Conservation (phyloP, 2,329 filamentous ascomycete species). For the Fusarium agapanthi region DNA sequence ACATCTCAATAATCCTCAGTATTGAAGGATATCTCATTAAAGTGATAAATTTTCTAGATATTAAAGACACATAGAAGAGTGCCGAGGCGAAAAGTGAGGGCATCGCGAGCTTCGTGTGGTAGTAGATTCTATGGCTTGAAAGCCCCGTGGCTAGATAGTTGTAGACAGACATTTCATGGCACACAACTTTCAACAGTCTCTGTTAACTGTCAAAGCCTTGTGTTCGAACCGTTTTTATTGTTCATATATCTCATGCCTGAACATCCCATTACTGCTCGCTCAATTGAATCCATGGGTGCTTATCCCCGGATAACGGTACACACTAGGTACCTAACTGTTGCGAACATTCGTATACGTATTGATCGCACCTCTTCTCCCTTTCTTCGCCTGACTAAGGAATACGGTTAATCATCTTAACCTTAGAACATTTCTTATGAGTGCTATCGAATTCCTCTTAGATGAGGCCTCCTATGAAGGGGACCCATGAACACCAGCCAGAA, state of each 20-base stretch:
- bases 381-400: too few relatives aligned
- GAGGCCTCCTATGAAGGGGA: background rate
- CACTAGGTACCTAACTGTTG: background rate
- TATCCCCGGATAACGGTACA: background rate
- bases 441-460: rapidly evolving
- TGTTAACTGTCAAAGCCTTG: background rate
- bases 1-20: rapidly evolving
- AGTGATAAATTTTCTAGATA: rapidly evolving
- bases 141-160: background rate
- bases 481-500: too few relatives aligned
- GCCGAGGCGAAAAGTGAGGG: background rate
- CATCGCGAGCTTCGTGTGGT: background rate
- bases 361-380: too few relatives aligned
- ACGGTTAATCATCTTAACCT: too few relatives aligned
- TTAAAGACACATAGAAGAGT: background rate
- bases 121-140: background rate
- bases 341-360: too few relatives aligned
- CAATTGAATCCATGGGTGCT: background rate
- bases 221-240: background rate
- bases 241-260: background rate
- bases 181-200: background rate
- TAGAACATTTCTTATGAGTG: too few relatives aligned
- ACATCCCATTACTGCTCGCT: background rate
- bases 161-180: background rate
- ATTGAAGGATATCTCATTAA: background rate